Evolutionary conservation across 805 yeast species (phyloP), one percentile per base, ranked within the genome.

Genomic region (Candida hungchunana): DNA sequence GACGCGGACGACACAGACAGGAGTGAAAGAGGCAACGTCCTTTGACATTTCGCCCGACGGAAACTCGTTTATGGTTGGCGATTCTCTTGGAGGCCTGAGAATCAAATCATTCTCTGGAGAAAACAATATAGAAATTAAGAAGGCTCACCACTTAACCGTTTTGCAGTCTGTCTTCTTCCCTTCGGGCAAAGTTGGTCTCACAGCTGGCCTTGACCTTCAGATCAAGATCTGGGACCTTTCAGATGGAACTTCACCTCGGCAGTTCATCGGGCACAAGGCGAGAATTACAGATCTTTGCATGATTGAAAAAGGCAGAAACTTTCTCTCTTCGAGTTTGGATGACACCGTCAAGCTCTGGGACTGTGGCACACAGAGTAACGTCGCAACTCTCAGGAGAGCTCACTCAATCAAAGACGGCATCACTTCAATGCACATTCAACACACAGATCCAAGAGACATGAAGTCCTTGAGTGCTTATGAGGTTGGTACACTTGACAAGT

Each of bases 321-420:
- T 85, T 40, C 43, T 81, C 14, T 69, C 81, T 6, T 61, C 77
- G 9, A 68, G 76, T 6, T 34, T 43, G 5, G 84, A 77, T 53
- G 85, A 85, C 1, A 50, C 72, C 0, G 62, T 80, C 1, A 65
- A 60, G 28, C 50, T 85, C 24, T 83, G 88, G 89, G 90, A 82
- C 47, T 74, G 86, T 53, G 79, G 83, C 0, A 50, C 69, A 1
- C 86, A 80, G 1, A 35, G 49, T 14, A 48, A 58, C 7, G 51
- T 81, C 5, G 59, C 67, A 47, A 56, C 62, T 24, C 65, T 75
- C 34, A 42, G 48, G 7, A 61, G 73, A 25, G 52, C 48, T 8
- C 61, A 57, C 23, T 57, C 60, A 14, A 29, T 57, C 2, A 37
- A 40, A 4, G 75, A 70, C 46, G 64, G 64, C 0, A 54, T 67